phyloP scores from a whole-genome alignment of 2,329 filamentous ascomycete species.

The Ophiostoma himal-ulmi region DNA sequence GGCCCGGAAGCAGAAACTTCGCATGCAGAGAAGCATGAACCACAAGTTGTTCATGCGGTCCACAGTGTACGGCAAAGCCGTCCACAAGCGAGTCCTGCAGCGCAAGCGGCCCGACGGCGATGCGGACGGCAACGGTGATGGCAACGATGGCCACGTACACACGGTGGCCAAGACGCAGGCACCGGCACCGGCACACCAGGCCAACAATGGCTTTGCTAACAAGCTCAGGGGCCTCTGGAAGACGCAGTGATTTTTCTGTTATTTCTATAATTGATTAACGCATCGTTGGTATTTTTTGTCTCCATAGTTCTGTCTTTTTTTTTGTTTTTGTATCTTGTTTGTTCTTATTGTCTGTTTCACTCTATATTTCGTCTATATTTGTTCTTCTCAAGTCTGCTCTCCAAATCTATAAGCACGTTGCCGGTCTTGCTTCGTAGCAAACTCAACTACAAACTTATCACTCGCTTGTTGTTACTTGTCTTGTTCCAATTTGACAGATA shows the following conservation, averaged over 20 bases:
- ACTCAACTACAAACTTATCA: too few relatives aligned
- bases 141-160: neutral
- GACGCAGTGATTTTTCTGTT: neutral
- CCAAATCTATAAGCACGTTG: neutral
- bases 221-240: neutral
- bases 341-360: neutral
- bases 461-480: too few relatives aligned
- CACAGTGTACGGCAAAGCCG: too few relatives aligned
- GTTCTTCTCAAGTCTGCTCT: neutral
- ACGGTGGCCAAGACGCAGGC: neutral
- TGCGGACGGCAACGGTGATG: too few relatives aligned
- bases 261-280: too few relatives aligned
- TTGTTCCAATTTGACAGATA: too few relatives aligned
- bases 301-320: neutral
- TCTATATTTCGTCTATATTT: neutral
- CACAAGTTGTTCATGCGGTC: neutral
- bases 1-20: neutral
- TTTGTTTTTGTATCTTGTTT: neutral
- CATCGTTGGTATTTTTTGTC: neutral
- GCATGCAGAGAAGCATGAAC: neutral
- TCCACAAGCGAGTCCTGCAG: neutral
- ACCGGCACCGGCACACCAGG: neutral
- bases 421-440: too few relatives aligned
- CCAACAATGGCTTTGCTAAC: neutral
- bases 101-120: neutral